Evolutionary conservation across 2,329 filamentous ascomycete species (phyloP), one percentile per base, ranked within the genome.

Genomic region (Tolypocladium album): DNA sequence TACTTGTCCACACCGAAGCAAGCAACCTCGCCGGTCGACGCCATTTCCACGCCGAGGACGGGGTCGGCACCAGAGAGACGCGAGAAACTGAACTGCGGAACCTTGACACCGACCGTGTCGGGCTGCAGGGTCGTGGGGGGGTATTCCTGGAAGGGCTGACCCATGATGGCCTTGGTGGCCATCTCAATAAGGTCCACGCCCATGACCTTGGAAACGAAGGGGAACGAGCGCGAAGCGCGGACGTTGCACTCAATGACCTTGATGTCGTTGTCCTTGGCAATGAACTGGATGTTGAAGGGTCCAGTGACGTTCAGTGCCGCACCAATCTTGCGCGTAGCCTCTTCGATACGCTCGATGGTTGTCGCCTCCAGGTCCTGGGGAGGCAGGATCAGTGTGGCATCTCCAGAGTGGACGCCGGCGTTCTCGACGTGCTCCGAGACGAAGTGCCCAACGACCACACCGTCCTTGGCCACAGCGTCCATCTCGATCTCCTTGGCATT

Each of bases 241-340:
- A 97, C 94, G 70, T 99, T 99, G 77, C 94, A 97, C 78, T 99
- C 94, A 65, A 99, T 99, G 66, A 99, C 94, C 81, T 97, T 97
- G 81, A 99, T 97, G 66, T 97, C 93, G 73, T 97, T 97, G 74
- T 97, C 92, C 79, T 97, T 97, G 69, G 94, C 94, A 69, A 99
- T 99, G 79, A 99, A 97, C 74, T 99, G 94, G 64, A 99, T 99
- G 77, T 99, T 99, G 83, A 89, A 97, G 27, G 94, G 94, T 57
- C 94, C 94, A 47, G 94, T 97, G 60, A 99, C 88, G 72, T 97
- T 97, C 61, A 97, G 83, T 20, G 94, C 93, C 63, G 89, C 87
- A 66, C 89, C 94, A 67, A 99, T 97, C 83, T 97, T 97, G 66
- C 88, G 83, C 17, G 94, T 97, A 3, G 94, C 94, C 73, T 97